Evolutionary conservation across 1,284 basidiomycete genomes (phyloP), one percentile per base, ranked within the genome.

Genomic region (Trametes hirsuta): DNA sequence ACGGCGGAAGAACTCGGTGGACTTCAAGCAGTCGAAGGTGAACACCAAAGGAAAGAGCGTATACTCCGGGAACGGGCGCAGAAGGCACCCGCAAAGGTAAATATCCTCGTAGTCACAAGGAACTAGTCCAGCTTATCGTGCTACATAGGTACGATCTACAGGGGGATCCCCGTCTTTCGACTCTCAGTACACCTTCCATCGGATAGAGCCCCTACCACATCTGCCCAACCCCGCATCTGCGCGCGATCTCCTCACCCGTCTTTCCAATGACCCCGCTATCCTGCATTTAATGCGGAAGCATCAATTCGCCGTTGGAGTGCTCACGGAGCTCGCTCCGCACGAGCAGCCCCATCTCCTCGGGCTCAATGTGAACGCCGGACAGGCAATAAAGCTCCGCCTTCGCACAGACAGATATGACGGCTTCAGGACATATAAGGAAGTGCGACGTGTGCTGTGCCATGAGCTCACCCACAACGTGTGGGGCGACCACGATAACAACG

Each of bases 381-480:
- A 85, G 67, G 74, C 79, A 34, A 89, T 92, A 66, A 85, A 86
- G 68, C 74, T 91, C 2, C 81, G 88, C 14, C 67, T 91, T 39
- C 79, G 88, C n/a, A 91, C 88, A 8, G 79, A 91, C 69, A 72
- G 71, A 3, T 90, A 89, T 63, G 87, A 89, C 63, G 90, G 90
- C 4, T 90, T 91, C 69, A 76, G 88, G 55, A 69, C 78, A 9
- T 93, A 92, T 69, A 74, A 72, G 24, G 86, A 91, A 1, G 78
- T 90, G 34, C 78, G 89, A 45, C 77, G 81, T 22, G 88, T 91
- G 12, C 77, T 93, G 5, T 89, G 89, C 67, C 90, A 93, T 71
- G 91, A 93, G 69, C 75, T 93, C 35, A 77, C 88, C 25, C 91
- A 93, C 71, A 93, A 91, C 66, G 81, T 86, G 0, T 87, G 85